These are phyloP conservation scores for Scleromitrula shiraiana DNA, from an alignment of 2,329 filamentous ascomycete genomes.

Conservation along the genomic window DNA sequence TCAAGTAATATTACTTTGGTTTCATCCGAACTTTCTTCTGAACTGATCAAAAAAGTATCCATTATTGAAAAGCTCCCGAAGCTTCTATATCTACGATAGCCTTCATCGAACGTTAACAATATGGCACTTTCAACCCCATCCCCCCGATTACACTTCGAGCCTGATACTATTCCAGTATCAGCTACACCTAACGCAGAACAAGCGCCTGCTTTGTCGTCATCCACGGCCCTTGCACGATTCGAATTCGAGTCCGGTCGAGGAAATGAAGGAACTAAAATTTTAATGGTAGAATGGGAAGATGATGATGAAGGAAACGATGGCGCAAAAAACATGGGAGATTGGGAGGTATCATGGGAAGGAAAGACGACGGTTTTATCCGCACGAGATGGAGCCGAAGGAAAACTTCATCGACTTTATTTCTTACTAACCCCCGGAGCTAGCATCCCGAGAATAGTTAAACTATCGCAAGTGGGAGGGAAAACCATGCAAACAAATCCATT, in stretches of 20 bases:
- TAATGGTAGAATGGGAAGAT: conserved; percentile 89
- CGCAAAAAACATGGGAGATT: conserved; percentile 40
- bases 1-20: background rate
- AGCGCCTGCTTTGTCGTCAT: conserved; percentile 38
- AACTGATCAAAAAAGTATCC: background rate
- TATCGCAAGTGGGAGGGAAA: conserved; percentile 39
- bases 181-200: conserved; percentile 19
- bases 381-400: conserved; percentile 30
- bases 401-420: conserved; percentile 63
- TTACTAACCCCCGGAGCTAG: conserved; percentile 64
- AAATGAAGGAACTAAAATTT: conserved; percentile 79
- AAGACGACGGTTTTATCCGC: conserved; percentile 62
- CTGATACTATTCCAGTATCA: conserved; percentile 20
- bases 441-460: conserved; percentile 64
- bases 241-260: conserved; percentile 73
- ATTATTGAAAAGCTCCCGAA: background rate
- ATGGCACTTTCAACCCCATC: conserved; percentile 23
- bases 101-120: background rate
- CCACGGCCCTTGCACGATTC: conserved; percentile 68
- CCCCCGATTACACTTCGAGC: conserved; percentile 21
- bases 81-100: background rate
- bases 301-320: conserved; percentile 31
- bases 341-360: conserved; percentile 78
- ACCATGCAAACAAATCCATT: conserved; percentile 65
- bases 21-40: background rate